Conservation (phyloP, 306 rosid species). For the Fagus sylvatica region DNA sequence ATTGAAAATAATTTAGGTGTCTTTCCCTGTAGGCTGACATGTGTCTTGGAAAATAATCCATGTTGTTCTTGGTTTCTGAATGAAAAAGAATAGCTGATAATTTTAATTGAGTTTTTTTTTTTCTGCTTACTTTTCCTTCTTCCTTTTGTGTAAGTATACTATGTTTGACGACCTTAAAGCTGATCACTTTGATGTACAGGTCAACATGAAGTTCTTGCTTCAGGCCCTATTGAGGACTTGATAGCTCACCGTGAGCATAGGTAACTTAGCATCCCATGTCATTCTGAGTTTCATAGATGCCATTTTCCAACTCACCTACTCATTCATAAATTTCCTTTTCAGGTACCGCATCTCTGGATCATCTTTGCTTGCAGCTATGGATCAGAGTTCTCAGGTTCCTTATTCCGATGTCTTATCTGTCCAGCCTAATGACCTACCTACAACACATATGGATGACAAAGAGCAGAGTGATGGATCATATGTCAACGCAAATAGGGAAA, state of each 20-base stretch:
- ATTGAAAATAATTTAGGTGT: neutral
- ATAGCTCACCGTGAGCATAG: slow-evolving; percentile 98
- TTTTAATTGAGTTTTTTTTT: neutral
- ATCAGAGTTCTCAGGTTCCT: slow-evolving; percentile 95
- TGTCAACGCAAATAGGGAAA: slow-evolving; percentile 38
- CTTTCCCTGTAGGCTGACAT: neutral
- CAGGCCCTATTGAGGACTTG: slow-evolving; percentile 98
- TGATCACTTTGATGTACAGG: slow-evolving; percentile 38
- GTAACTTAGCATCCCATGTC: slow-evolving; percentile 41
- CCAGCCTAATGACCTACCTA: slow-evolving; percentile 54
- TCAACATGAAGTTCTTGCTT: slow-evolving; percentile 99
- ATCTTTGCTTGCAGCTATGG: slow-evolving; percentile 98
- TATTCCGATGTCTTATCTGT: slow-evolving; percentile 60
- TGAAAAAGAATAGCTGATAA: neutral
- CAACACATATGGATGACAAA: slow-evolving; percentile 52
- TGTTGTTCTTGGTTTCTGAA: neutral
- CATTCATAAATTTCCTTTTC: slow-evolving; percentile 28
- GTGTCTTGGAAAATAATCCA: neutral
- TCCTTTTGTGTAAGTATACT: neutral
- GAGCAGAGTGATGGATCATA: slow-evolving; percentile 68
- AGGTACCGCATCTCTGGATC: slow-evolving; percentile 99
- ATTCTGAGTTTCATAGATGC: slow-evolving; percentile 14
- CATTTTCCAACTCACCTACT: slow-evolving; percentile 28
- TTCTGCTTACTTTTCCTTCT: neutral
- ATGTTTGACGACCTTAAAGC: neutral